Percentiles rank a stretch among this genome's conserved stretches.
Conservation (phyloP, 2,329 filamentous ascomycete genomes). For the Clarireedia hainanense region DNA sequence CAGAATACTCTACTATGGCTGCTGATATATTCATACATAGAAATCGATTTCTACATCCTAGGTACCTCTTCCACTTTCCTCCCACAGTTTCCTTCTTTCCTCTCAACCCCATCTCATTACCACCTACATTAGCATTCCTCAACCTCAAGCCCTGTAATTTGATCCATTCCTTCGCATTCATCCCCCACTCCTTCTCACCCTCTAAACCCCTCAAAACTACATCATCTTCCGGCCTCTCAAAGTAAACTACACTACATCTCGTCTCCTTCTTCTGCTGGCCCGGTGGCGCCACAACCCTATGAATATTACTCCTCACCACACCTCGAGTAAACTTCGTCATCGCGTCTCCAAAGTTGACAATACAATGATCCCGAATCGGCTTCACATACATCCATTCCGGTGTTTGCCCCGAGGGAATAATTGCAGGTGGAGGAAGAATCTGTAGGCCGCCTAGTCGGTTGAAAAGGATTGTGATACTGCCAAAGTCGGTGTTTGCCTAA, state of each 20-base stretch:
- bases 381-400: constrained; percentile 13
- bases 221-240: too few species aligned
- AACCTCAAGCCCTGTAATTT: constrained; percentile 19
- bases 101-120: constrained; percentile 10
- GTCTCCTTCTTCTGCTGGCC: constrained; percentile 19
- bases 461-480: constrained; percentile 33
- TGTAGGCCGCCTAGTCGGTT: constrained; percentile 34
- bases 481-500: constrained; percentile 32
- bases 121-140: constrained; percentile 3
- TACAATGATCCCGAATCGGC: constrained; percentile 29
- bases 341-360: constrained; percentile 34
- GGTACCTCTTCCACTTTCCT: constrained; percentile 15
- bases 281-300: constrained; percentile 29
- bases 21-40: too few species aligned
- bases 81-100: constrained; percentile 18
- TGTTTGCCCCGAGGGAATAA: constrained; percentile 17
- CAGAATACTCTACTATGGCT: too few species aligned
- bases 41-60: too few species aligned
- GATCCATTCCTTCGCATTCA: constrained; percentile 23
- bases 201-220: too few species aligned
- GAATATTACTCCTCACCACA: constrained; percentile 29
- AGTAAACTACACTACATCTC: constrained; percentile 47
- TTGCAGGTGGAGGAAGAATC: constrained; percentile 26
- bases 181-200: constrained; percentile 8
- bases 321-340: constrained; percentile 31